phyloP scores from a whole-genome alignment of 148 eudicot species.

The Gaultheria prostrata region DNA sequence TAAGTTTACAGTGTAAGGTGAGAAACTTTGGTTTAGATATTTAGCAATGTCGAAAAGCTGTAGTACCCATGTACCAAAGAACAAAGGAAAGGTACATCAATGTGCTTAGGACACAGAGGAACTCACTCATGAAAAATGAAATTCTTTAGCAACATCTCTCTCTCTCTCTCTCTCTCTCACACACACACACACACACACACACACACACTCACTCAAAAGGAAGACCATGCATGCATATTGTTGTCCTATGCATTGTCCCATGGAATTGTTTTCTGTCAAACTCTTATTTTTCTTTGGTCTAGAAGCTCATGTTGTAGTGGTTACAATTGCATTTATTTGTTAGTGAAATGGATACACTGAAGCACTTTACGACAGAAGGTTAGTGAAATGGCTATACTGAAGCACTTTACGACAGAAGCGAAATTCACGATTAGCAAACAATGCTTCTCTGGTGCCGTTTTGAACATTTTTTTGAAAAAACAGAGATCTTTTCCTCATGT shows the following conservation, averaged over 20 bases:
- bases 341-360: neutral
- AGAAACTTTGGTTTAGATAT: neutral
- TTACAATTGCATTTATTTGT: neutral
- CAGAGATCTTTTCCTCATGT: neutral
- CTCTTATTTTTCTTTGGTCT: neutral
- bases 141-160: neutral
- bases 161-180: slow-evolving; percentile 10
- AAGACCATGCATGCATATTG: neutral
- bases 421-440: neutral
- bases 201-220: neutral
- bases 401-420: neutral
- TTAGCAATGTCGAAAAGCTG: neutral
- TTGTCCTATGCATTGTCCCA: neutral
- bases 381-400: neutral
- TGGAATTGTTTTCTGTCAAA: slow-evolving; percentile 4
- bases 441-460: neutral
- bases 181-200: neutral
- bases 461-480: neutral
- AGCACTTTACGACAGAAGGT: neutral
- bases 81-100: neutral
- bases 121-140: neutral
- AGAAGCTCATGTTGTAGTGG: neutral
- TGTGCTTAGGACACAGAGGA: neutral
- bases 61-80: neutral
- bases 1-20: neutral